These are phyloP conservation scores for Stephanodiscus triporus DNA, from an alignment of 108 stramenopile species.

Conservation along the genomic window DNA sequence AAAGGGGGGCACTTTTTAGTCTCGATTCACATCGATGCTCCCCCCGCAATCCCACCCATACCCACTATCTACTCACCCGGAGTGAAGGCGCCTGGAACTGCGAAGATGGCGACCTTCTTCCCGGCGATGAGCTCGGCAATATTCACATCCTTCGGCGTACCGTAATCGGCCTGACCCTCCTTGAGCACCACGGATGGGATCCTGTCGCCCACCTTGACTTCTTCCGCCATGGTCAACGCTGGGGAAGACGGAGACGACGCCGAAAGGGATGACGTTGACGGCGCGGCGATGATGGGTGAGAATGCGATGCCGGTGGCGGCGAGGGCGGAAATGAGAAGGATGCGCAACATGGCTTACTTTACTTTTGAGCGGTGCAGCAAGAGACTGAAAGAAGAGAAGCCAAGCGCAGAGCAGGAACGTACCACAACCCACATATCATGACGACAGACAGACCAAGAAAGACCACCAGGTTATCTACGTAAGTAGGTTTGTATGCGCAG, in stretches of 20 bases:
- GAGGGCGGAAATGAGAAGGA: slow-evolving; percentile 29
- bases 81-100: slow-evolving; percentile 93
- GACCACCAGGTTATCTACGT: too few relatives aligned
- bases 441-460: too few relatives aligned
- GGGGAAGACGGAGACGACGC: slow-evolving; percentile 26
- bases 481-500: too few relatives aligned
- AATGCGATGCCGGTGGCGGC: slow-evolving; percentile 24
- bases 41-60: too few relatives aligned
- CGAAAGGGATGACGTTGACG: slow-evolving; percentile 1
- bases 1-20: too few relatives aligned
- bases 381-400: too few relatives aligned
- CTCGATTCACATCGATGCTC: too few relatives aligned
- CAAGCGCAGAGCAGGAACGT: too few relatives aligned
- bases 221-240: slow-evolving; percentile 42
- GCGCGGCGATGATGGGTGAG: slow-evolving; percentile 24
- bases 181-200: slow-evolving; percentile 65
- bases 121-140: slow-evolving; percentile 69
- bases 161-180: slow-evolving; percentile 68
- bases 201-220: slow-evolving; percentile 80
- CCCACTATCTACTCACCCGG: slow-evolving; percentile 43
- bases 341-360: slow-evolving; percentile 26
- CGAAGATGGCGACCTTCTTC: slow-evolving; percentile 89
- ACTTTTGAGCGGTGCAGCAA: too few relatives aligned
- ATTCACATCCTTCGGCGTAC: slow-evolving; percentile 55
- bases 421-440: too few relatives aligned